Evolutionary conservation across 805 yeast genomes (phyloP), one percentile per base, ranked within the genome.

Genomic region (Wickerhamomyces alni): DNA sequence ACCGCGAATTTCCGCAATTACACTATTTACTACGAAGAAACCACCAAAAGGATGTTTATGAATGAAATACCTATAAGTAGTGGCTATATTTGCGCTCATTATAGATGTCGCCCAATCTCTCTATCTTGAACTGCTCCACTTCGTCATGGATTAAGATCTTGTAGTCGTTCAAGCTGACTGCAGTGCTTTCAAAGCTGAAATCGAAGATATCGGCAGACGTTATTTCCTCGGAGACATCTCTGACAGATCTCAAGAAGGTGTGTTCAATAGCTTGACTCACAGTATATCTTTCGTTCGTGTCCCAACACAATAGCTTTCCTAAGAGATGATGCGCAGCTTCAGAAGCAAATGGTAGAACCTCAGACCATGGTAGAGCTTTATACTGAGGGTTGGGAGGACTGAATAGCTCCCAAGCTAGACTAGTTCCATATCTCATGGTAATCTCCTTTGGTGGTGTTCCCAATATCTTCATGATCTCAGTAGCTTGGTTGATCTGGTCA

Each of bases 401-500:
- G 37, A 74, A 67, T 40, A 69, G 54, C 16, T 71, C 74, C 67
- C 70, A 68, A 2, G 77, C 72, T 31, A 62, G 59, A 3, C 66
- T 54, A 0, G 79, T 65, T 2, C 72, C 73, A 57, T 65, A 75
- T n/a, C 56, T 53, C 17, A 51, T 32, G 8, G 78, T 58, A 2
- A 74, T 57, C 3, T 65, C 70, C 24, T 59, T 64, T 0, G 79
- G 59, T 0, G 96, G 96, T 0, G 79, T 62, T 0, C 96, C 97
- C 36, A 87, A 60, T 1, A 83, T 69, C 52, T 77, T 75, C 39
- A 79, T 63, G 16, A 89, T 85, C 53, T 77, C 82, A 32, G 66
- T 70, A 8, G 87, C 59, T 59, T 89, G 98, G 45, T 82, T 82
- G 44, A 75, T 50, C 41, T 81, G 80, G 57, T 79, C 80, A 42